Percentiles rank a stretch among this genome's conserved stretches.
These are phyloP conservation scores for Leptomonas pyrrhocoris DNA, from an alignment of 208 protist species.

Conservation along the genomic window DNA sequence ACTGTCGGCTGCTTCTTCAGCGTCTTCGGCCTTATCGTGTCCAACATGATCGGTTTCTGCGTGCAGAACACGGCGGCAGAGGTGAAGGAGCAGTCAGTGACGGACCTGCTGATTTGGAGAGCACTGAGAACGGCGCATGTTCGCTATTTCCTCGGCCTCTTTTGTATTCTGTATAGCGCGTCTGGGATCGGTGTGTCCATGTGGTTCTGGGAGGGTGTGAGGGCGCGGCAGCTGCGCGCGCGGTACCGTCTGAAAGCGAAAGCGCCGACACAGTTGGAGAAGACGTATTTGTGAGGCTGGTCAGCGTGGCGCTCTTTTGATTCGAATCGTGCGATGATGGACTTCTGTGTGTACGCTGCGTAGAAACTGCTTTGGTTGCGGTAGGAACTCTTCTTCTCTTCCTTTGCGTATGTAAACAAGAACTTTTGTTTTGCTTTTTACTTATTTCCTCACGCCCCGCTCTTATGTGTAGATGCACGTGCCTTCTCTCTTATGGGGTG, in stretches of 20 bases:
- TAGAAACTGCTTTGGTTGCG: too few relatives aligned
- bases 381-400: too few relatives aligned
- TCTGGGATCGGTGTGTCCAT: neutral
- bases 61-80: conserved; percentile 3
- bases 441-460: too few relatives aligned
- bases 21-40: conserved; percentile 51
- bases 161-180: conserved; percentile 8
- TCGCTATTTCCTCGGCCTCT: conserved; percentile 1
- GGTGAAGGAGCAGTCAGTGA: neutral
- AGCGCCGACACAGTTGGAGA: neutral
- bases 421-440: too few relatives aligned
- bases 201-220: conserved; percentile 5
- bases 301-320: too few relatives aligned
- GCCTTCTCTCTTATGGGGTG: too few relatives aligned
- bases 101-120: neutral
- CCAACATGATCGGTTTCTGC: conserved; percentile 72
- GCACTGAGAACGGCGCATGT: neutral
- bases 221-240: neutral
- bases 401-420: too few relatives aligned
- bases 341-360: too few relatives aligned
- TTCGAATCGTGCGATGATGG: too few relatives aligned
- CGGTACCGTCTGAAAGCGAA: conserved; percentile 1
- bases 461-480: too few relatives aligned
- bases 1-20: conserved; percentile 16
- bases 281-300: too few relatives aligned